A percentile compares a stretch with the other conserved stretches of the same genome.
These are phyloP conservation scores for Coccomyxa sp. DNA, from an alignment of 139 green algal genomes.

Conservation along the genomic window DNA sequence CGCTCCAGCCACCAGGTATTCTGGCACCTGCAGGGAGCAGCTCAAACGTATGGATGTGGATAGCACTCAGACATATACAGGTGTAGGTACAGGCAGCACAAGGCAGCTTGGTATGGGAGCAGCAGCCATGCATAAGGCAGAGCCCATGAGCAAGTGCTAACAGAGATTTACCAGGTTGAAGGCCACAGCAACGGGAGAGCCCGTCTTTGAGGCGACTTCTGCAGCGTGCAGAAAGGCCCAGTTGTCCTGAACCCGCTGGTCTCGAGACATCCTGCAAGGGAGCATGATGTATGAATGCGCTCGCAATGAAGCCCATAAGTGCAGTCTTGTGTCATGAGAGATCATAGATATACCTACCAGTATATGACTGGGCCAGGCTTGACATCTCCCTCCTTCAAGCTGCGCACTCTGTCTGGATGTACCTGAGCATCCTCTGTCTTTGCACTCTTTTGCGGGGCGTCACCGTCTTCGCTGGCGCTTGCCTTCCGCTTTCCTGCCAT, in stretches of 20 bases:
- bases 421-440: slow-evolving; percentile 20
- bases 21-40: slow-evolving; percentile 43
- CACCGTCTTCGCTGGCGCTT: neutral
- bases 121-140: no score
- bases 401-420: slow-evolving; percentile 52
- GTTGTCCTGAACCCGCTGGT: slow-evolving; percentile 91
- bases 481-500: neutral
- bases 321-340: no score
- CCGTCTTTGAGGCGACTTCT: slow-evolving; percentile 46
- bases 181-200: slow-evolving; percentile 54
- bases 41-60: neutral
- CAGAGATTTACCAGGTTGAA: slow-evolving; percentile 85
- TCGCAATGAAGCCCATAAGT: no score
- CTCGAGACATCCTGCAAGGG: slow-evolving; percentile 76
- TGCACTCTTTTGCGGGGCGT: neutral
- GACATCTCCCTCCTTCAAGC: slow-evolving; percentile 41
- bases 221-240: slow-evolving; percentile 89
- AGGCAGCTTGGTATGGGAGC: no score
- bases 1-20: slow-evolving; percentile 67
- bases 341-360: slow-evolving; percentile 58
- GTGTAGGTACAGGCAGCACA: no score
- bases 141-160: no score
- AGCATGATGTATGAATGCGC: no score
- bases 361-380: slow-evolving; percentile 66
- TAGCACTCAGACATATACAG: no score